Percentiles rank a stretch among this genome's conserved stretches.
Conservation (phyloP, 1,139 yeast genomes). For the Wickerhamiella infanticola region DNA sequence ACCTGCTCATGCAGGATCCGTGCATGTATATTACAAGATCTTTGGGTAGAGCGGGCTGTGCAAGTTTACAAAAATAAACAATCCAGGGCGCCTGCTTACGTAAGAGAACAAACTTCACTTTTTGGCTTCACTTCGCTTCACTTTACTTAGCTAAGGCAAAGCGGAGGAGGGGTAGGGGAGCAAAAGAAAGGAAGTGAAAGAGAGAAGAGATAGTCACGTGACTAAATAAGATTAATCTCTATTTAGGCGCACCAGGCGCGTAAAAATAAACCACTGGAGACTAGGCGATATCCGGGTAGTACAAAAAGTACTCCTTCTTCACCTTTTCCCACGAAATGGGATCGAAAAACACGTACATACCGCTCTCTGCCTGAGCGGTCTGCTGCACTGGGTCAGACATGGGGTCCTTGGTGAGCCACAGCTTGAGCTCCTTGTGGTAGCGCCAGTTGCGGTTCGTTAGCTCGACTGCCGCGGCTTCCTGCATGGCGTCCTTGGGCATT, state of each 20-base stretch:
- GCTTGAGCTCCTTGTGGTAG: conserved; percentile 86
- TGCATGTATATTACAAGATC: too few relatives aligned
- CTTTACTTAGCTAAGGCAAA: too few relatives aligned
- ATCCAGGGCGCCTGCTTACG: too few relatives aligned
- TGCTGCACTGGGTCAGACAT: conserved; percentile 78
- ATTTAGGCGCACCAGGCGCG: background rate
- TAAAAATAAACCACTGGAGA: background rate
- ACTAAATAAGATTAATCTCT: background rate
- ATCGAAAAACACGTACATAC: conserved; percentile 91
- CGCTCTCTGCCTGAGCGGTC: conserved; percentile 76
- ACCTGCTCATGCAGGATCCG: too few relatives aligned
- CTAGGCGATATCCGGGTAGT: conserved; percentile 30
- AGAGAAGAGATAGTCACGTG: background rate
- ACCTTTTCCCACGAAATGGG: conserved; percentile 95
- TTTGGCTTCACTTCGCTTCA: too few relatives aligned
- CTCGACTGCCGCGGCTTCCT: conserved; percentile 87
- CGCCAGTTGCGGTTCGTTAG: conserved; percentile 85
- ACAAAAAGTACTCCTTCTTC: conserved; percentile 33
- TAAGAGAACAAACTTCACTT: too few relatives aligned
- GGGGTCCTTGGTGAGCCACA: conserved; percentile 94
- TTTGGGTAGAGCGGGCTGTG: too few relatives aligned
- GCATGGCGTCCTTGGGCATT: conserved; percentile 83
- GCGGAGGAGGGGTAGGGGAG: background rate
- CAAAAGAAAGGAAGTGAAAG: background rate
- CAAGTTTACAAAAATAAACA: too few relatives aligned